These are phyloP conservation scores for Phaeosphaeriaceae sp. DNA, from an alignment of 2,329 filamentous ascomycete genomes.

Conservation along the genomic window DNA sequence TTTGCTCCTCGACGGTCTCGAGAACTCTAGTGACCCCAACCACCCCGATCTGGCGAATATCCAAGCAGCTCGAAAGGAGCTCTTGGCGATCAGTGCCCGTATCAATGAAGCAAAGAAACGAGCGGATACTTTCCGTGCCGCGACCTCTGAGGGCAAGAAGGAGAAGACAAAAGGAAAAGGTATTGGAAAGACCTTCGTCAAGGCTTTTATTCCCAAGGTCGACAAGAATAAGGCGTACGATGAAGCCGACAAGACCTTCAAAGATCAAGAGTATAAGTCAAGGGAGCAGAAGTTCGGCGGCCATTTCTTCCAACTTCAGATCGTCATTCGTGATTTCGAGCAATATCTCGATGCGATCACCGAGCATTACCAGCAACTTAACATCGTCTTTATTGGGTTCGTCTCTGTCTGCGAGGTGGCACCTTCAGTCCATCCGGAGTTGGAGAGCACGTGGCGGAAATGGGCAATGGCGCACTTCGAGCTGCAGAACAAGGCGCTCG, in stretches of 20 bases:
- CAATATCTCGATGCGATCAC: slow-evolving; percentile 85
- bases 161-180: slow-evolving; percentile 41
- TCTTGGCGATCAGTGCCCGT: slow-evolving; percentile 66
- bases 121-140: slow-evolving; percentile 75
- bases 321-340: slow-evolving; percentile 92
- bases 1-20: slow-evolving; percentile 79
- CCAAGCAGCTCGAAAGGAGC: slow-evolving; percentile 75
- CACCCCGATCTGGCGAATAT: slow-evolving; percentile 83
- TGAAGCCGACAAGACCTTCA: slow-evolving; percentile 68
- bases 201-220: slow-evolving; percentile 87
- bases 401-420: slow-evolving; percentile 78
- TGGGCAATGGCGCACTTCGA: slow-evolving; percentile 89
- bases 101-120: slow-evolving; percentile 98
- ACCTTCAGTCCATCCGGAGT: slow-evolving; percentile 72
- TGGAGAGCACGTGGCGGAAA: slow-evolving; percentile 93
- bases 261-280: slow-evolving; percentile 83
- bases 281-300: slow-evolving; percentile 88
- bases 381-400: slow-evolving; percentile 81
- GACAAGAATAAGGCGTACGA: slow-evolving; percentile 82
- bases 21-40: slow-evolving; percentile 79
- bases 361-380: slow-evolving; percentile 80
- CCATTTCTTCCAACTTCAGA: slow-evolving; percentile 89
- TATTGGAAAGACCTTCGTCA: slow-evolving; percentile 77
- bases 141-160: slow-evolving; percentile 46
- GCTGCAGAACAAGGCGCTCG: slow-evolving; percentile 80